phyloP scores from a whole-genome alignment of 1,284 basidiomycete genomes.

The Golubevia sp. region DNA sequence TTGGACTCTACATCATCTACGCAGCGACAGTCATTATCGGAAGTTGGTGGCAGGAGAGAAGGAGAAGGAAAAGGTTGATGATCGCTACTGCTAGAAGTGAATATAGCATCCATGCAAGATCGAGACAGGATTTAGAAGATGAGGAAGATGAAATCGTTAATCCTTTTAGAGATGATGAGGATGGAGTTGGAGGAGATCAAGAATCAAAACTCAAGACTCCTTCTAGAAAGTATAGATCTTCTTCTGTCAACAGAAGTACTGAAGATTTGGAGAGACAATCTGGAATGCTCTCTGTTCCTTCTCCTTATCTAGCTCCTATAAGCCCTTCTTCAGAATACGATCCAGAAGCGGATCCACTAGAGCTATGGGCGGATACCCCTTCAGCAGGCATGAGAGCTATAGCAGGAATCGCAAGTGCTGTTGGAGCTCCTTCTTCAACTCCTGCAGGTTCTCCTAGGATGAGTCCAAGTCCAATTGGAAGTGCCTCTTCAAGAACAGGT shows the following conservation, averaged over 20 bases:
- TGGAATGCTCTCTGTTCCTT: constrained; percentile 6
- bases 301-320: constrained; percentile 12
- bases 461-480: constrained; percentile 3
- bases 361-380: constrained; percentile 20
- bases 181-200: not conserved
- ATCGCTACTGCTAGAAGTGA: constrained; percentile 33
- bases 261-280: not conserved
- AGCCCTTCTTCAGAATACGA: constrained; percentile 38
- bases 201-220: not conserved
- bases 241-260: not conserved
- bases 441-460: constrained; percentile 1
- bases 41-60: constrained; percentile 71
- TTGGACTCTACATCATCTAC: constrained; percentile 78
- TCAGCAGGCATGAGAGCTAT: not conserved
- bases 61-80: constrained; percentile 19
- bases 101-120: constrained; percentile 20
- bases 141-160: constrained; percentile 1
- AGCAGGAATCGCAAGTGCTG: not conserved
- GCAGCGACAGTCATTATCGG: constrained; percentile 76
- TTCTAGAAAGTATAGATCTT: not conserved
- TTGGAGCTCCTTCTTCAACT: not conserved
- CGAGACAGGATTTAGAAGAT: not conserved
- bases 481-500: not conserved
- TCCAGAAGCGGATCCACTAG: constrained; percentile 41
- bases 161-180: not conserved